Percentiles rank a stretch among this genome's conserved stretches.
These are phyloP conservation scores for Russula compacta DNA, from an alignment of 768 basidiomycete genomes.

Conservation along the genomic window DNA sequence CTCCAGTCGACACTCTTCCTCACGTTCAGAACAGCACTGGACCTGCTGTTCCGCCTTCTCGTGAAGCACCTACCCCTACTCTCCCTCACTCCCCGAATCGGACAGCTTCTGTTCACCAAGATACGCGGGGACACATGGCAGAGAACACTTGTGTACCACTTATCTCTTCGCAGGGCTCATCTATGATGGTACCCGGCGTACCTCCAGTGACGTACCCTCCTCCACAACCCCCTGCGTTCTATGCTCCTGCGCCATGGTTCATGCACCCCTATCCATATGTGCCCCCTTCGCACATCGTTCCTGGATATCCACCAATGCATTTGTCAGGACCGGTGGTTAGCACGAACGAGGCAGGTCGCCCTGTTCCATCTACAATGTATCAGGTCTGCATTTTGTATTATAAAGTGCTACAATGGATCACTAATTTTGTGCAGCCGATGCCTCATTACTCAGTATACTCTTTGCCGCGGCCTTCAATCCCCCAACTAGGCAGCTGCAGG, in stretches of 20 bases:
- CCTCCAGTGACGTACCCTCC: slow-evolving; percentile 4
- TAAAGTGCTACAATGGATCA: not conserved
- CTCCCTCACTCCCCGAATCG: not conserved
- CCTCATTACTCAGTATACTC: slow-evolving; percentile 12
- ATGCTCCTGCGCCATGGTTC: slow-evolving; percentile 15
- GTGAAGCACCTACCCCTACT: not conserved
- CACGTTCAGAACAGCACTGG: not conserved
- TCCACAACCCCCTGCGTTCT: slow-evolving; percentile 9
- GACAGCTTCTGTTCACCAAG: not conserved
- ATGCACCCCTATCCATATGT: slow-evolving; percentile 15
- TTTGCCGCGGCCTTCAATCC: slow-evolving; percentile 2
- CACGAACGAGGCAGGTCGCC: slow-evolving; percentile 5
- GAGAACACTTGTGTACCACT: not conserved
- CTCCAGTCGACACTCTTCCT: not conserved
- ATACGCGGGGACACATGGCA: not conserved
- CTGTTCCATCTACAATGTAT: slow-evolving; percentile 3
- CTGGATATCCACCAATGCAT: slow-evolving; percentile 33
- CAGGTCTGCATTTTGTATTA: slow-evolving; percentile 3
- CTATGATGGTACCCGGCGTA: not conserved
- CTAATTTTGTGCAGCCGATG: slow-evolving; percentile 6
- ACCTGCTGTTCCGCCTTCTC: not conserved
- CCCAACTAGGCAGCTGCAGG: slow-evolving; percentile 5
- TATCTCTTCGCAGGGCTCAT: slow-evolving; percentile 2
- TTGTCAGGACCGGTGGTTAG: not conserved
- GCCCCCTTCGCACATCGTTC: slow-evolving; percentile 34